Percentiles rank a stretch among this genome's conserved stretches.
Evolutionary conservation across 2,329 filamentous ascomycete genomes (phyloP).

Genomic region (Aspergillus chevalieri): DNA sequence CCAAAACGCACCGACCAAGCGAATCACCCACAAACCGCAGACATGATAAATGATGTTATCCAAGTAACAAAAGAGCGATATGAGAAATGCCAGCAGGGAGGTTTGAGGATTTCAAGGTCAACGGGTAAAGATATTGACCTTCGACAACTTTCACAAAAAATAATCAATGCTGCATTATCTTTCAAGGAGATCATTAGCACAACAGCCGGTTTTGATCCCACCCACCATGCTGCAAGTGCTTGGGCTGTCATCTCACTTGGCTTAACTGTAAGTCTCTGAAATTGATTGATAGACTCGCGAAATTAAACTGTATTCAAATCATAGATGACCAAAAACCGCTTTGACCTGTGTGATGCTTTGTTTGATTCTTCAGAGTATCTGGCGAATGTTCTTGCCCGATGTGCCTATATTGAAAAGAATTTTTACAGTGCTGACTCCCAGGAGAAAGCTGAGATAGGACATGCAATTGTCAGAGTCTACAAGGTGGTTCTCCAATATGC

Average conservation of each 20-base stretch:
- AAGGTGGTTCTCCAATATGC: constrained; percentile 9
- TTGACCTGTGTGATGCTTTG: constrained; percentile 5
- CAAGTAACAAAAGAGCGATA: constrained; percentile 8
- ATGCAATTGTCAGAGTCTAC: constrained; percentile 8
- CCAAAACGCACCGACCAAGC: background rate
- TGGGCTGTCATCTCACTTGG: constrained; percentile 13
- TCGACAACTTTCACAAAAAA: constrained; percentile 6
- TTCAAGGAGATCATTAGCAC: constrained; percentile 10
- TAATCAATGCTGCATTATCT: constrained; percentile 8
- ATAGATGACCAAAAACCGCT: constrained; percentile 12
- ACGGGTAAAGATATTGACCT: constrained; percentile 3
- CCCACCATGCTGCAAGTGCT: constrained; percentile 9
- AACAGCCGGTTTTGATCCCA: constrained; percentile 9
- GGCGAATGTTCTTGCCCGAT: constrained; percentile 6
- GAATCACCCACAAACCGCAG: background rate
- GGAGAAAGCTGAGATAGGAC: background rate
- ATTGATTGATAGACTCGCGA: background rate
- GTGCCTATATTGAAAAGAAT: constrained; percentile 10
- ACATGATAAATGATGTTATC: constrained; percentile 6
- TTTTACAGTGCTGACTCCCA: constrained; percentile 4
- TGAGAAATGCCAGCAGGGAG: background rate
- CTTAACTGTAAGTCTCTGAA: constrained; percentile 6
- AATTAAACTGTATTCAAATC: background rate
- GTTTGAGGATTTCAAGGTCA: background rate
- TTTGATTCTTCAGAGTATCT: constrained; percentile 14